Evolutionary conservation across 1,284 basidiomycete species (phyloP).

Genomic region (Inonotus obliquus): DNA sequence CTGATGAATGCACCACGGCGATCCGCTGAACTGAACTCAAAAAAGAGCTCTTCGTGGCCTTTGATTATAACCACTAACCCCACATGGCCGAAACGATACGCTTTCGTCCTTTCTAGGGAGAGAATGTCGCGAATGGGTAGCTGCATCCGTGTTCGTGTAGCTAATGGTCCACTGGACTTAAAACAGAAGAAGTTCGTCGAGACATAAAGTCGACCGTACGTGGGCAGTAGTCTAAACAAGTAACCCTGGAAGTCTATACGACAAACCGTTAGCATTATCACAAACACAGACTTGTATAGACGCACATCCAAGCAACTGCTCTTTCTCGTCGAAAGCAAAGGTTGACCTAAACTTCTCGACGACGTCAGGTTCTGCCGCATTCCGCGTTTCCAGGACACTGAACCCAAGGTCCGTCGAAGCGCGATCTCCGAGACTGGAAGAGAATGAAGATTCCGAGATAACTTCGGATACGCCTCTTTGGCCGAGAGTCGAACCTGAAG

Average conservation of each 20-base stretch:
- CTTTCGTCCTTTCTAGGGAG: conserved; percentile 78
- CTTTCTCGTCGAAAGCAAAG: conserved; percentile 85
- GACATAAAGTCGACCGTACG: conserved; percentile 82
- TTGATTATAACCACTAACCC: conserved; percentile 89
- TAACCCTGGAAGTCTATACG: conserved; percentile 80
- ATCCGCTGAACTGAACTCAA: conserved; percentile 82
- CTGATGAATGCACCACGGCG: conserved; percentile 73
- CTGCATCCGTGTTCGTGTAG: conserved; percentile 84
- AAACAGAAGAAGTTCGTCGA: conserved; percentile 89
- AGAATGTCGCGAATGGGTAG: conserved; percentile 87
- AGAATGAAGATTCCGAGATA: conserved; percentile 16
- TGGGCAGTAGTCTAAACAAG: conserved; percentile 80
- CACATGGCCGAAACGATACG: conserved; percentile 84
- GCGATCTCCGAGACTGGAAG: conserved; percentile 6
- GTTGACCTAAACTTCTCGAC: conserved; percentile 71
- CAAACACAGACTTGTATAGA: conserved; percentile 20
- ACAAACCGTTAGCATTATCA: background rate
- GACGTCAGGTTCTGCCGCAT: conserved; percentile 56
- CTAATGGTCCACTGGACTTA: conserved; percentile 74
- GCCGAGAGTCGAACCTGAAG: conserved; percentile 18
- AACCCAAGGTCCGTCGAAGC: conserved; percentile 60
- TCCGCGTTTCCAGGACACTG: conserved; percentile 69
- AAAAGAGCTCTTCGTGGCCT: conserved; percentile 95
- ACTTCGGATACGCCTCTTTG: conserved; percentile 45
- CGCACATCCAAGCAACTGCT: conserved; percentile 82